Base-by-base conservation (phyloP, 1,284 basidiomycete genomes). In the Trametes pubescens region DNA sequence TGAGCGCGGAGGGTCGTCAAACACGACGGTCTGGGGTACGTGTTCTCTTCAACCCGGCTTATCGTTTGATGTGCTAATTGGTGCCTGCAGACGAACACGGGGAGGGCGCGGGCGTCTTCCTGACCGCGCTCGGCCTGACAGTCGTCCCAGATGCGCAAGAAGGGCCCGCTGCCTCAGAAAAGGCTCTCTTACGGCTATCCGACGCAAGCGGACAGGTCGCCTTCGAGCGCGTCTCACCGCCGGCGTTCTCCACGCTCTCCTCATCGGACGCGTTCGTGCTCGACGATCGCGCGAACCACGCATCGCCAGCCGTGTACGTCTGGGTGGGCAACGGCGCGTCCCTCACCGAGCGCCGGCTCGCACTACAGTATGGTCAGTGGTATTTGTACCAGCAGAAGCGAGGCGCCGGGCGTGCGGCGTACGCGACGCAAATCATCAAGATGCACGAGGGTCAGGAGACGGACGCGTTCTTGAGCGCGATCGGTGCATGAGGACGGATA, bases 251-350 rank as follows among this genome's bases (percentile, higher is more conserved):
- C 0, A 77, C 80, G 4, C 77, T 88, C 21, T 77, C 76, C 16
- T 80, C 86, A 11, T 71, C 72, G 8, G 85, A 84, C 62, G 80
- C 80, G 8, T 86, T 83, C 73, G 71, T 87, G 24, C 69, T 87
- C 40, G 84, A 87, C 57, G 72, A 75, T 38, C 66, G 71, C n/a
- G 57, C 68, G 13, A 74, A 74, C 56, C 52, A 71, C 10, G 64
- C 66, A 2, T 74, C 76, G 52, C 81, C 83, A 10, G 79, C 80
- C 2, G 73, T 88, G 34, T 88, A 85, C 68, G 78, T 86, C 18
- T 89, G 87, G 87, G 76, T 89, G 26, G 87, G 87, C 5, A 78
- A 74, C 11, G 71, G 77, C 10, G 81, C 85, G 32, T 82, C 82
- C 21, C 69, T 82, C 59, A 78, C 75, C 24, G 86, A 88, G 72